Percentiles rank a stretch among this genome's conserved stretches.
Conservation (phyloP, 305 asterid species). For the Fraxinus albicans region DNA sequence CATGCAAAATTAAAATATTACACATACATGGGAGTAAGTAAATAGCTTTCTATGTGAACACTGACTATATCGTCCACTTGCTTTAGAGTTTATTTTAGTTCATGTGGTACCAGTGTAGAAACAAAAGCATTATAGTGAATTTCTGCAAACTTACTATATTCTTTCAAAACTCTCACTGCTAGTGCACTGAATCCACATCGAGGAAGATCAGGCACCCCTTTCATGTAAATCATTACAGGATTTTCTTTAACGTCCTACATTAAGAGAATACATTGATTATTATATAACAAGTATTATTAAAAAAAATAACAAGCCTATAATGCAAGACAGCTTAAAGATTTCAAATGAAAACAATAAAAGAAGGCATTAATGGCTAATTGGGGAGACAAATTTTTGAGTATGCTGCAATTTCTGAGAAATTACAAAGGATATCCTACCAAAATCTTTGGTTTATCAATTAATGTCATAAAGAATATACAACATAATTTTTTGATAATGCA, state of each 20-base stretch:
- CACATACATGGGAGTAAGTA: slow-evolving; percentile 4
- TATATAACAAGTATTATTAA: slow-evolving; percentile 18
- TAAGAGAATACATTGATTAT: slow-evolving; percentile 18
- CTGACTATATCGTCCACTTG: background rate
- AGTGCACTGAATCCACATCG: slow-evolving; percentile 96
- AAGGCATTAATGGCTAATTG: background rate
- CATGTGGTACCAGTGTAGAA: background rate
- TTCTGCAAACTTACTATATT: slow-evolving; percentile 62
- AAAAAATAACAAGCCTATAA: slow-evolving; percentile 3
- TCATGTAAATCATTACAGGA: slow-evolving; percentile 98
- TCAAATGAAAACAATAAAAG: background rate
- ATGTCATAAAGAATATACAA: slow-evolving; percentile 1
- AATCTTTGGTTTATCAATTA: background rate
- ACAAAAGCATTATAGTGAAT: background rate
- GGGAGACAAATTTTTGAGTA: slow-evolving; percentile 8
- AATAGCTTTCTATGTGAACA: slow-evolving; percentile 11
- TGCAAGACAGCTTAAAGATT: slow-evolving; percentile 2
- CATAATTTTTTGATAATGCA: slow-evolving; percentile 9
- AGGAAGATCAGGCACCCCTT: slow-evolving; percentile 86
- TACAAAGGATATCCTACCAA: background rate
- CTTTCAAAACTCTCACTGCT: slow-evolving; percentile 83
- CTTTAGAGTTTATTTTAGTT: background rate
- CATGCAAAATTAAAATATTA: background rate
- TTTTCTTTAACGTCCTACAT: slow-evolving; percentile 88
- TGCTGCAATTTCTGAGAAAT: background rate